Conservation (phyloP, 495 filamentous ascomycete species). For the Trichoderma gamsii region DNA sequence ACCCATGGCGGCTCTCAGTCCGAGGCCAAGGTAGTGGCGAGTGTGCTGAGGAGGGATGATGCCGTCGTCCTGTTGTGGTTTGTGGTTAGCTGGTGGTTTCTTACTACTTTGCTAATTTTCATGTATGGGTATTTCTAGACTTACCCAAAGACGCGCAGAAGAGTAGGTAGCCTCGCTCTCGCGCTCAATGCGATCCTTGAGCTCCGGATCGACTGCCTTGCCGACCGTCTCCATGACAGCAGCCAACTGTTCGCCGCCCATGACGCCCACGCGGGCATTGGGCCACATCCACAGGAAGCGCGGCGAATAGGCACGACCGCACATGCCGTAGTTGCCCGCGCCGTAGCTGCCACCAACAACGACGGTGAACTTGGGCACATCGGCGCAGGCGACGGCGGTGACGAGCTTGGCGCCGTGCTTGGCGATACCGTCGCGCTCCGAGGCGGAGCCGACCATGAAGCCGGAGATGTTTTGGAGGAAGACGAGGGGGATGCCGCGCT, state of each 20-base stretch:
- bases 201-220: constrained; percentile 69
- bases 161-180: constrained; percentile 89
- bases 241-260: constrained; percentile 90
- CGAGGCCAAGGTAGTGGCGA: constrained; percentile 72
- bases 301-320: constrained; percentile 89
- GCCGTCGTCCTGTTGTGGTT: constrained; percentile 62
- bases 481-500: constrained; percentile 80
- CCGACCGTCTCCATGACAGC: constrained; percentile 94
- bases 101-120: not conserved
- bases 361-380: constrained; percentile 96
- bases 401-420: constrained; percentile 98
- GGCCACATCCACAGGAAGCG: constrained; percentile 97
- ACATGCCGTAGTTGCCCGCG: constrained; percentile 64
- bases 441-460: constrained; percentile 95
- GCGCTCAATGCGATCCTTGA: constrained; percentile 78
- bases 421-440: constrained; percentile 90
- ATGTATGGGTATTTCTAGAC: constrained; percentile 20
- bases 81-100: constrained; percentile 16
- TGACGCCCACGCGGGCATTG: constrained; percentile 88
- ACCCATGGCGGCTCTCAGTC: constrained; percentile 69
- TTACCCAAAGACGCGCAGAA: constrained; percentile 80
- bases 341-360: constrained; percentile 89
- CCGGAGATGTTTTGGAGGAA: constrained; percentile 96
- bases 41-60: constrained; percentile 89
- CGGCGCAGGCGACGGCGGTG: constrained; percentile 88